Evolutionary conservation across 2,329 filamentous ascomycete genomes (phyloP).

Genomic region (Hypoxylon sp.): DNA sequence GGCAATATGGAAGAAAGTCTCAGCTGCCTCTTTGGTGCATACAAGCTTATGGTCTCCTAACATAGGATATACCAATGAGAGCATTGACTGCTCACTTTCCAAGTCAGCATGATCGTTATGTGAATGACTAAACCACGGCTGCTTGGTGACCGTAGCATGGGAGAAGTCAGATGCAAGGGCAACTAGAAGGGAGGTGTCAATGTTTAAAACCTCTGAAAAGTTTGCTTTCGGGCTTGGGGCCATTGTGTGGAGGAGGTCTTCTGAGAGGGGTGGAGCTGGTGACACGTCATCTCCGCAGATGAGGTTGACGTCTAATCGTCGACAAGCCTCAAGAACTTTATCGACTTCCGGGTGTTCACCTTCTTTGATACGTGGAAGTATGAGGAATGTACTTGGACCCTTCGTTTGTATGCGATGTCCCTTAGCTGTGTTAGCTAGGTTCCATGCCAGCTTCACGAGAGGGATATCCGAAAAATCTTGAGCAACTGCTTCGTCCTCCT

Average conservation of each 20-base stretch:
- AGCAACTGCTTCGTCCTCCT: slow-evolving; percentile 13
- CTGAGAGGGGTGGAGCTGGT: slow-evolving; percentile 34
- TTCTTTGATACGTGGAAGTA: slow-evolving; percentile 44
- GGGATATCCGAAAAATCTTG: slow-evolving; percentile 42
- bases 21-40: slow-evolving; percentile 71
- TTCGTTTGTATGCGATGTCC: slow-evolving; percentile 43
- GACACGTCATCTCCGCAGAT: slow-evolving; percentile 38
- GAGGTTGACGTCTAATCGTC: slow-evolving; percentile 39
- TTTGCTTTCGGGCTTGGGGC: slow-evolving; percentile 41
- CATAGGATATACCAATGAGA: slow-evolving; percentile 69
- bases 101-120: slow-evolving; percentile 71
- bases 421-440: slow-evolving; percentile 38
- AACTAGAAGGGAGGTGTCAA: slow-evolving; percentile 75
- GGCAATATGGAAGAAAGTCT: slow-evolving; percentile 73
- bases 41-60: slow-evolving; percentile 65
- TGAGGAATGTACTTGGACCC: slow-evolving; percentile 37
- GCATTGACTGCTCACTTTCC: slow-evolving; percentile 67
- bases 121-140: slow-evolving; percentile 60
- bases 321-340: slow-evolving; percentile 40
- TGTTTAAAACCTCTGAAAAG: slow-evolving; percentile 55
- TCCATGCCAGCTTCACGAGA: slow-evolving; percentile 43
- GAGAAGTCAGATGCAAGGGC: slow-evolving; percentile 78
- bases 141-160: slow-evolving; percentile 54
- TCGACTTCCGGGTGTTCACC: slow-evolving; percentile 41
- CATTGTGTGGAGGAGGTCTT: slow-evolving; percentile 41